Percentiles rank a stretch among this genome's conserved stretches.
These are phyloP conservation scores for Entonaema liquescens DNA, from an alignment of 495 filamentous ascomycete species.

Conservation along the genomic window DNA sequence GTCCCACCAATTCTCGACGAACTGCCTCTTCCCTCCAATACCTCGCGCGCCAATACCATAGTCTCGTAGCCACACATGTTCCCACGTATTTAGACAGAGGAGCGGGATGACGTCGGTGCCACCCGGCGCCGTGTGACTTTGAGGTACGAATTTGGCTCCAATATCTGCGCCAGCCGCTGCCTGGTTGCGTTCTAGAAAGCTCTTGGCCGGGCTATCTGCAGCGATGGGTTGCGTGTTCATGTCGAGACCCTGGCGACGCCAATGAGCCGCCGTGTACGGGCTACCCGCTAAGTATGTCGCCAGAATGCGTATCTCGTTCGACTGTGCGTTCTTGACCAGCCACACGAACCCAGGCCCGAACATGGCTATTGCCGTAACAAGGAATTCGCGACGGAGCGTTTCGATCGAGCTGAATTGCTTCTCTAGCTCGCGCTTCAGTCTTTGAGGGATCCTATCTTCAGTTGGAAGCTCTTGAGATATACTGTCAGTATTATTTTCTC, in stretches of 20 bases:
- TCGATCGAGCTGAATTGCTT: slow-evolving; percentile 80
- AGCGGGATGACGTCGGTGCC: slow-evolving; percentile 77
- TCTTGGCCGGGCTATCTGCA: slow-evolving; percentile 18
- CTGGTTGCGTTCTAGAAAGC: slow-evolving; percentile 49
- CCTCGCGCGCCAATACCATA: slow-evolving; percentile 67
- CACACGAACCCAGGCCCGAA: slow-evolving; percentile 98
- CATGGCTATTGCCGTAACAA: slow-evolving; percentile 86
- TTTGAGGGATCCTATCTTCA: slow-evolving; percentile 43
- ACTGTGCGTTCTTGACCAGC: slow-evolving; percentile 70
- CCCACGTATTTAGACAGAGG: slow-evolving; percentile 94
- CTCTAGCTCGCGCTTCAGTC: slow-evolving; percentile 55
- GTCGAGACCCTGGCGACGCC: slow-evolving; percentile 79
- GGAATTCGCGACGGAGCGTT: slow-evolving; percentile 78
- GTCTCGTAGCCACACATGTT: slow-evolving; percentile 90
- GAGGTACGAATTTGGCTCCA: slow-evolving; percentile 27
- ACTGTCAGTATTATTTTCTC: slow-evolving; percentile 3
- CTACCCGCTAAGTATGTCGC: slow-evolving; percentile 91
- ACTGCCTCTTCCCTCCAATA: slow-evolving; percentile 73
- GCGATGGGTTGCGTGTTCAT: slow-evolving; percentile 70
- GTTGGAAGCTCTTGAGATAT: background rate
- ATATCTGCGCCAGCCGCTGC: slow-evolving; percentile 50
- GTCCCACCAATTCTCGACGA: slow-evolving; percentile 85
- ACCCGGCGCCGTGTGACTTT: slow-evolving; percentile 64
- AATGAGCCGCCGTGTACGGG: slow-evolving; percentile 84
- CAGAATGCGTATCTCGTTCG: slow-evolving; percentile 72